A percentile compares a stretch with the other conserved stretches of the same genome.
Evolutionary conservation across 345 rosid species (phyloP).

Genomic region (Gossypium australe): DNA sequence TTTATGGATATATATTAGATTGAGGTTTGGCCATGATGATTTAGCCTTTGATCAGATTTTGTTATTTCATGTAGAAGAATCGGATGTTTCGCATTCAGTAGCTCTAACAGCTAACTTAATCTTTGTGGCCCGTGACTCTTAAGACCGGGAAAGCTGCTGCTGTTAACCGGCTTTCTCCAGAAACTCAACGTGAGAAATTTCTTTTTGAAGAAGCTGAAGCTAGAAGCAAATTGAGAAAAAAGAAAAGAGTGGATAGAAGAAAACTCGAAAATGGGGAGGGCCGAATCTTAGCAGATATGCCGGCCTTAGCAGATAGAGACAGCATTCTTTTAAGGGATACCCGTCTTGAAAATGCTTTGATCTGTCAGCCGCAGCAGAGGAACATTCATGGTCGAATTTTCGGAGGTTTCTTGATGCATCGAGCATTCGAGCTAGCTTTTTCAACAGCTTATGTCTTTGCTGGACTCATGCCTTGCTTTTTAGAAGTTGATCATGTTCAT

Average conservation of each 20-base stretch:
- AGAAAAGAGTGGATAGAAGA: slow-evolving; percentile 34
- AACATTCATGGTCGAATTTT: slow-evolving; percentile 83
- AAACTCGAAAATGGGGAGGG: slow-evolving; percentile 44
- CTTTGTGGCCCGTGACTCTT: slow-evolving; percentile 80
- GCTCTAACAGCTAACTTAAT: slow-evolving; percentile 79
- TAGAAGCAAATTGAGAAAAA: slow-evolving; percentile 63
- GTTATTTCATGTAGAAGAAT: slow-evolving; percentile 34
- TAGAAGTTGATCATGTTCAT: slow-evolving; percentile 90
- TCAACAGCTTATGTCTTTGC: slow-evolving; percentile 81
- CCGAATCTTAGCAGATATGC: slow-evolving; percentile 75
- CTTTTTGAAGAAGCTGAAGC: slow-evolving; percentile 78
- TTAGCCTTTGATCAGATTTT: neutral
- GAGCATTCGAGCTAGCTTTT: slow-evolving; percentile 80
- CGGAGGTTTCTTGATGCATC: slow-evolving; percentile 84
- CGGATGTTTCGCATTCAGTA: slow-evolving; percentile 35
- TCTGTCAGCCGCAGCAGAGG: slow-evolving; percentile 91
- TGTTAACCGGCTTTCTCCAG: slow-evolving; percentile 57
- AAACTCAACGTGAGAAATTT: slow-evolving; percentile 55
- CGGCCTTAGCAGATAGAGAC: slow-evolving; percentile 82
- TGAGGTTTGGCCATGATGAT: neutral
- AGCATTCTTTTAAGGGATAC: slow-evolving; percentile 75
- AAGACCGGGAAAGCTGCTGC: slow-evolving; percentile 74
- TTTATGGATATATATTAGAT: neutral
- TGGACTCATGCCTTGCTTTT: slow-evolving; percentile 67
- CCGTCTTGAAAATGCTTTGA: slow-evolving; percentile 57